Conservation (phyloP, 345 rosid genomes). For the Microthlaspi erraticum region DNA sequence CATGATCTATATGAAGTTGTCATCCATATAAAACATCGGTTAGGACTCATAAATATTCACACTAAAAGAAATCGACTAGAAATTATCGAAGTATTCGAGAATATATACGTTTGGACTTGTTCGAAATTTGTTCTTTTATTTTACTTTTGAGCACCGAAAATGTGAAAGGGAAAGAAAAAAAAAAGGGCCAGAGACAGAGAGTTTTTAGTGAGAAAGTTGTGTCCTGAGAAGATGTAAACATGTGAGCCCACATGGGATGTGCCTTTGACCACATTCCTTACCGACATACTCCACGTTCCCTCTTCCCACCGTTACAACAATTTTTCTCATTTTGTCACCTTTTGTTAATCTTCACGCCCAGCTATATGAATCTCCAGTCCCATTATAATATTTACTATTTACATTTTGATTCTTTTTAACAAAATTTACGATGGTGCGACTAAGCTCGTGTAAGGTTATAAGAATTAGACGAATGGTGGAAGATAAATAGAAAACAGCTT, state of each 20-base stretch:
- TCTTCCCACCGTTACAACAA: constrained; percentile 14
- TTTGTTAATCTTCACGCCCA: constrained; percentile 2
- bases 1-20: background rate
- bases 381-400: background rate
- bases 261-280: constrained; percentile 44
- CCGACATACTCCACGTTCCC: constrained; percentile 47
- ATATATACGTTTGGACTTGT: background rate
- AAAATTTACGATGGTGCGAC: background rate
- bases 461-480: background rate
- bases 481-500: background rate
- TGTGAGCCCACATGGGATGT: constrained; percentile 50
- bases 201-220: constrained; percentile 27
- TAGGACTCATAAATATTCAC: background rate
- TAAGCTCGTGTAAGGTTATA: background rate
- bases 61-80: background rate
- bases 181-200: background rate
- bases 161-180: constrained; percentile 13
- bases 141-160: constrained; percentile 32
- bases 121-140: background rate
- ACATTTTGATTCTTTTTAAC: background rate
- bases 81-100: background rate
- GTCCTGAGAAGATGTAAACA: constrained; percentile 40
- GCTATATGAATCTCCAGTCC: background rate
- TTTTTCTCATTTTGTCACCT: constrained; percentile 11
- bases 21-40: constrained; percentile 20